Evolutionary conservation across 441 rosid species (phyloP), one percentile per base, ranked within the genome.

Genomic region (Brassica balearica): DNA sequence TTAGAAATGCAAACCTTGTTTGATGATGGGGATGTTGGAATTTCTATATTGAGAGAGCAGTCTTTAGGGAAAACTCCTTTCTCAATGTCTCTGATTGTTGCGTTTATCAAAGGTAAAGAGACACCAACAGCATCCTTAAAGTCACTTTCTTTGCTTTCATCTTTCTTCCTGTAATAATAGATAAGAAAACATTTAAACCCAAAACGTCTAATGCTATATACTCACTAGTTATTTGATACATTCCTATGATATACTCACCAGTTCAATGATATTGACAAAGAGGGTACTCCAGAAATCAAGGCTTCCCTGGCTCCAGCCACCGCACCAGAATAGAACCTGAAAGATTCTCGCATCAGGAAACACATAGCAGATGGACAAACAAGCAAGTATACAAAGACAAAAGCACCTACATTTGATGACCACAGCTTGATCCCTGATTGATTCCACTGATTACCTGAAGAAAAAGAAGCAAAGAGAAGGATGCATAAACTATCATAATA

Each of bases 261-360:
- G 79, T 96, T 94, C 80, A 96, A 77, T 1, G 98, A 96, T 85
- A 96, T 83, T 23, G 95, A 94, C 80, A 96, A 72, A 73, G 99
- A 91, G 32, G 98, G 97, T 51, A 96, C 83, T 66, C 98, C 98
- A 74, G 80, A 86, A 77, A 94, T 80, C 66, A 92, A 86, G 32
- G 99, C 98, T 86, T 96, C 99, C 74, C 95, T 90, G 71, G 98
- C 98, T 84, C 97, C 99, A 77, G 95, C 97, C 81, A 94, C 91
- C 38, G 78, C 96, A 61, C 98, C 96, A 0, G 99, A 94, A 85
- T 89, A 88, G 70, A 94, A 84, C 93, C 99, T 96, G 91, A 48
- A 48, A 29, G 38, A 84, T 62, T 82, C 82, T 75, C 56, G 61
- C 60, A 73, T 77, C 65, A 79, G 69, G 1, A 73, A 51, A 71